A percentile compares a stretch with the other conserved stretches of the same genome.
These are phyloP conservation scores for Cyberlindnera amylophila DNA, from an alignment of 805 yeast genomes.

Conservation along the genomic window DNA sequence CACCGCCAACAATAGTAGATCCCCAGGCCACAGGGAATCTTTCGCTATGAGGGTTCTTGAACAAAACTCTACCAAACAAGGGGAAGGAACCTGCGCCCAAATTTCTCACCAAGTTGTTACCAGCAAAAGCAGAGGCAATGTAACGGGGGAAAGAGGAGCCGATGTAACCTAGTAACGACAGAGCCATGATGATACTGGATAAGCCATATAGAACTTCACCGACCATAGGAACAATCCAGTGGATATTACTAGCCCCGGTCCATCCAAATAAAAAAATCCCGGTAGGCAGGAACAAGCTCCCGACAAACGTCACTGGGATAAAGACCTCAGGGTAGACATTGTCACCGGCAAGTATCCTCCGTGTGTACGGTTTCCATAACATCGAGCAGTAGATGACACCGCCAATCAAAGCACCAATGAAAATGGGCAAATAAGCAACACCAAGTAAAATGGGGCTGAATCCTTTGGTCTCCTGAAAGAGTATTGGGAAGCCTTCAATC, in stretches of 20 bases:
- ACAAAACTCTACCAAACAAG: conserved; percentile 65
- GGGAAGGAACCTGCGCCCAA: conserved; percentile 65
- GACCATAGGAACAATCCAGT: conserved; percentile 49
- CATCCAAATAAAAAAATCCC: conserved; percentile 48
- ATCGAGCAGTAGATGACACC: conserved; percentile 29
- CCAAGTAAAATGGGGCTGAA: conserved; percentile 49
- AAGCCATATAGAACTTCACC: conserved; percentile 38
- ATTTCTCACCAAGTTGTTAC: conserved; percentile 63
- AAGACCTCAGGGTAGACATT: conserved; percentile 39
- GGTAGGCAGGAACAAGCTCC: conserved; percentile 38
- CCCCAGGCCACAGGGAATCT: conserved; percentile 57
- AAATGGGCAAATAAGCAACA: conserved; percentile 41
- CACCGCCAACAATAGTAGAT: conserved; percentile 46
- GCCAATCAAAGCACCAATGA: conserved; percentile 44
- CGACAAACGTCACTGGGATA: conserved; percentile 39
- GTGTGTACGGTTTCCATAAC: conserved; percentile 25
- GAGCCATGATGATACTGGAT: conserved; percentile 49
- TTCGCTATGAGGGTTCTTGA: conserved; percentile 46
- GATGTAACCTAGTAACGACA: conserved; percentile 54
- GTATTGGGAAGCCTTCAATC: conserved; percentile 62
- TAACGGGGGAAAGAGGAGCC: conserved; percentile 53
- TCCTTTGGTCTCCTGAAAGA: conserved; percentile 39
- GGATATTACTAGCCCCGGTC: conserved; percentile 38
- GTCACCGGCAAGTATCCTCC: conserved; percentile 26
- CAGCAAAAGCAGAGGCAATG: conserved; percentile 67